These are phyloP conservation scores for Neopestalotiopsis sp. DNA, from an alignment of 2,329 filamentous ascomycete genomes.

Conservation along the genomic window DNA sequence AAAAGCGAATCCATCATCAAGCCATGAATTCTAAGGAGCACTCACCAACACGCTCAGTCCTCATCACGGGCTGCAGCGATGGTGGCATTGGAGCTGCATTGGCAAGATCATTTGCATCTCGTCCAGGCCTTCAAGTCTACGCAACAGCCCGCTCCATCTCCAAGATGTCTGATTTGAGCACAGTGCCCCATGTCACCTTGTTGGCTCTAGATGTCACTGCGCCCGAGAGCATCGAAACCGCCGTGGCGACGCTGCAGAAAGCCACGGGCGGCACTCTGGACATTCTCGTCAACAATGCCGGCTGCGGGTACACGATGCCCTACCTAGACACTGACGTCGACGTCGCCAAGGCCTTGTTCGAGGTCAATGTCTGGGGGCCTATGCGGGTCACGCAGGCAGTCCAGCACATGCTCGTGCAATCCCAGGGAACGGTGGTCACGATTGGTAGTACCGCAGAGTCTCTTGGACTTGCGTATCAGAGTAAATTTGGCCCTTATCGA, in stretches of 20 bases:
- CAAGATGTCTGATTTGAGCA: slow-evolving; percentile 32
- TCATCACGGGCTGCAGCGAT: slow-evolving; percentile 34
- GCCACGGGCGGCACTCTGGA: slow-evolving; percentile 29
- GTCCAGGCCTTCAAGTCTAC: slow-evolving; percentile 33
- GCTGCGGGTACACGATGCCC: slow-evolving; percentile 34
- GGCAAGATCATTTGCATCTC: slow-evolving; percentile 27
- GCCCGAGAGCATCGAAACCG: slow-evolving; percentile 30
- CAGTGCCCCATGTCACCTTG: slow-evolving; percentile 30
- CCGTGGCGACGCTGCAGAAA: slow-evolving; percentile 20
- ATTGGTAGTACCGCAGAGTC: slow-evolving; percentile 2
- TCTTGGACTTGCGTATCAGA: neutral
- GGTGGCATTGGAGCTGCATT: slow-evolving; percentile 36
- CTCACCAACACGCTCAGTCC: slow-evolving; percentile 19
- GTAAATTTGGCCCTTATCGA: neutral
- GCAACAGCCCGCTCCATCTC: slow-evolving; percentile 37
- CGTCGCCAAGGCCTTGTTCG: slow-evolving; percentile 31
- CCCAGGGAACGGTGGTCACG: slow-evolving; percentile 31
- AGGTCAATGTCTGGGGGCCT: slow-evolving; percentile 38
- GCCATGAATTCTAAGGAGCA: neutral
- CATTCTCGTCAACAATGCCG: slow-evolving; percentile 40
- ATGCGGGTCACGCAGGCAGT: slow-evolving; percentile 37
- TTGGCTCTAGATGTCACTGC: slow-evolving; percentile 40
- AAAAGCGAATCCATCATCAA: neutral
- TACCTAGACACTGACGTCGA: slow-evolving; percentile 35
- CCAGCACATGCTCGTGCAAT: slow-evolving; percentile 30